Evolutionary conservation across 108 stramenopile genomes (phyloP), one percentile per base, ranked within the genome.

Genomic region (Skeletonema potamos): DNA sequence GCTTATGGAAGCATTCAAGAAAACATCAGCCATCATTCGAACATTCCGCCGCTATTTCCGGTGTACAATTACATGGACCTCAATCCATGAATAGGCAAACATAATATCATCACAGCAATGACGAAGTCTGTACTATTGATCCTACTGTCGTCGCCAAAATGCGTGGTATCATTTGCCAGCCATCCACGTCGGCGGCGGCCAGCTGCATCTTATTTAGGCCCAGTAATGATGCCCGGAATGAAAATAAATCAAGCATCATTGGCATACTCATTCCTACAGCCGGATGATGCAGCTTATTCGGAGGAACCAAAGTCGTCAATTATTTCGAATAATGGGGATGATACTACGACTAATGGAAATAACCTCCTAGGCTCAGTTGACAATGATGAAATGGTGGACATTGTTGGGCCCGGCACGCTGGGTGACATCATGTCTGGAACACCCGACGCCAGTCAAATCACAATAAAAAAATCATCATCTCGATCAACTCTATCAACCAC

Each of bases 351-450:
- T 44, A 36, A 37, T 11, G 36, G 44, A 15, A 46, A n/a, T 1
- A 44, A 0, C 17, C 4, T n/a, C 34, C 10, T 10, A 4, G 8
- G 7, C 1, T 8, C 5, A 44, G 4, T 22, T 26, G 43, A 59
- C 4, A 22, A 68, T 9, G 36, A 64, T 34, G 61, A 64, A 5
- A 39, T 69, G 17, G 84, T 69, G 17, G 84, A 81, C 15, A 41
- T 61, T 43, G 81, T 73, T 27, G 77, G 70, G 48, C 64, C 70
- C n/a, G 88, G 88, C 33, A 86, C 88, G 26, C 64, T 92, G 46
- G 91, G 91, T 27, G 91, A 92, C 71, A 92, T 92, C 72, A 92
- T 92, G 91, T 73, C 84, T 5, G 72, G 64, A 58, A 54, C 75
- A 7, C n/a, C 33, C 15, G 73, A 70, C 33, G 60, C 73, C 68